Base-by-base conservation (phyloP, 805 yeast species). In the Cyberlindnera saturnus region DNA sequence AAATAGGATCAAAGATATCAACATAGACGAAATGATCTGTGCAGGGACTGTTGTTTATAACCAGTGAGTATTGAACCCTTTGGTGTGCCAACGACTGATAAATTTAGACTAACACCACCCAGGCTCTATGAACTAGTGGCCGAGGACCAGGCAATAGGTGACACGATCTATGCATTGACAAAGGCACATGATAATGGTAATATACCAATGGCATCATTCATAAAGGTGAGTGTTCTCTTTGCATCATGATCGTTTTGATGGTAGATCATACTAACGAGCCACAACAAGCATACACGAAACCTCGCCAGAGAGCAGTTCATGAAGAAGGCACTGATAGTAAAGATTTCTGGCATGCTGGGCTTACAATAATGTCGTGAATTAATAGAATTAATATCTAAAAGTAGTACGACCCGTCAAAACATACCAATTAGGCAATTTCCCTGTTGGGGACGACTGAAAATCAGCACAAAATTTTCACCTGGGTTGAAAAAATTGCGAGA, bases 121-220 rank as follows among this genome's bases (percentile, higher is more conserved):
- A 45, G 50, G 33, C 55, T 83, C 13, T 82, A 84, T 56, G 74
- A 74, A 17, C 64, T 82, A 1, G 76, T 77, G 0, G 74, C 89
- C 16, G 81, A 77, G 33, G 86, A 84, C 41, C 71, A 73, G 46
- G 86, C 95, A 1, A 72, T 81, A n/a, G 74, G 75, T 28, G 96
- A 90, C 56, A 69, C 90, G 0, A 65, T 79, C 6, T 70, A 74
- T 44, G 70, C 79, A 10, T 65, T 89, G 9, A 74, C 77, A 5
- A 76, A 79, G 17, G 72, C 77, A 4, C 76, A 74, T 46, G 80
- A 74, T 44, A 52, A 63, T 3, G 81, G 77, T 5, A 57, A 64
- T 36, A 54, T 80, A n/a, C 44, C 63, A 5, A 52, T 76, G 18
- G 70, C 67, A 3, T 59, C 57, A 16, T 75, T 74, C 50, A 51